Base-by-base conservation (phyloP, 352 stramenopile genomes). In the Pythium guiyangense region DNA sequence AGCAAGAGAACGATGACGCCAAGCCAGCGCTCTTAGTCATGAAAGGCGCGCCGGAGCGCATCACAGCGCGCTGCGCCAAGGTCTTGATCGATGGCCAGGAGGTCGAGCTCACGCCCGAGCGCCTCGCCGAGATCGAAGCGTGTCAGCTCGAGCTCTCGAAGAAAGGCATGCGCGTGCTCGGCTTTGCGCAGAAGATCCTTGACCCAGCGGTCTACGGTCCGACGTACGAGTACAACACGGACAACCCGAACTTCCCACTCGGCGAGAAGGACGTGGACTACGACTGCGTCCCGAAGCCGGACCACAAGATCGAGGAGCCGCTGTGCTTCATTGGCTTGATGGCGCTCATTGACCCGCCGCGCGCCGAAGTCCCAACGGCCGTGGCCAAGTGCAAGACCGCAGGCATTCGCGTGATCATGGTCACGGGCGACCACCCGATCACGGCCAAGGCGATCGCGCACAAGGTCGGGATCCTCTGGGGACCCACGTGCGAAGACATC, bases 321-420 rank as follows among this genome's bases (percentile, higher is more conserved):
- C 60, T 84, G 52, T 95, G 87, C 29, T 98, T 98, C 50, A 90
- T 98, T 64, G 96, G 95, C 48, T 73, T 99, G 57, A 97, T 97
- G 74, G 94, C 94, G 8, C 79, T 99, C 27, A 97, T 98, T 59
- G 96, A 99, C 64, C 96, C 96, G 12, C 96, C 96, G 31, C 94
- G 96, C 60, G 57, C 77, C 5, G 82, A 92, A 57, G 92, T 98
- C 3, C 79, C 86, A 1, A 74, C 79, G 37, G 92, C 92, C 9
- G 86, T 98, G 9, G 79, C 73, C 2, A 94, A 97, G 58, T 97
- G 88, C 69, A 97, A 97, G 54, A 92, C 72, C 14, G 90, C 91
- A 14, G 92, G 92, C 22, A 96, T 98, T 62, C 83, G 86, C 26
- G 92, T 97, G 12, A 94, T 97, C 59, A 98, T 98, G 92, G 88